phyloP scores from a whole-genome alignment of 495 filamentous ascomycete genomes.

The Penicillium goetzii region DNA sequence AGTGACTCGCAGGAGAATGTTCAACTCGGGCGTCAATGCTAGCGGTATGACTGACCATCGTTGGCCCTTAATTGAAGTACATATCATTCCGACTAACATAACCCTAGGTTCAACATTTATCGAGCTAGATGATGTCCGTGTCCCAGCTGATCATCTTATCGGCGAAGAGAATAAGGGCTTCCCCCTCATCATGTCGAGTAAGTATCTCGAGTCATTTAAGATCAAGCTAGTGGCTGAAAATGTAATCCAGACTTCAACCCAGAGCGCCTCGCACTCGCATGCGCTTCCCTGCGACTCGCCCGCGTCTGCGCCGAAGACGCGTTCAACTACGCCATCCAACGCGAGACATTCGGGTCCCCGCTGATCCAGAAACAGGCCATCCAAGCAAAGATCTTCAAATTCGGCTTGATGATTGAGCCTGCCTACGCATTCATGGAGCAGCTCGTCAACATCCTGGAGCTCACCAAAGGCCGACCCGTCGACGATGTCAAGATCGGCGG shows the following conservation, averaged over 20 bases:
- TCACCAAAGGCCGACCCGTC: slow-evolving; percentile 38
- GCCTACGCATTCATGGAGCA: slow-evolving; percentile 55
- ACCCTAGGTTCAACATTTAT: slow-evolving; percentile 50
- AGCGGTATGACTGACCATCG: slow-evolving; percentile 34
- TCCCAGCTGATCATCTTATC: slow-evolving; percentile 48
- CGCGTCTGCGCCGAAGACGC: slow-evolving; percentile 54
- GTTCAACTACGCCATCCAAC: slow-evolving; percentile 51
- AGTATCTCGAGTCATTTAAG: slow-evolving; percentile 4
- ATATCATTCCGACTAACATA: not conserved
- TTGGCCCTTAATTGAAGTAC: not conserved
- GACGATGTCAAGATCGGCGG: slow-evolving; percentile 52
- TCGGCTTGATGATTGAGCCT: slow-evolving; percentile 54
- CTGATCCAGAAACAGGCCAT: slow-evolving; percentile 52
- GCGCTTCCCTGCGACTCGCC: slow-evolving; percentile 46
- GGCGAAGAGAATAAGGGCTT: slow-evolving; percentile 54
- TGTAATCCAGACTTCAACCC: slow-evolving; percentile 48
- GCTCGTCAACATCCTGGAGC: slow-evolving; percentile 49
- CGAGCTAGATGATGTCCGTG: slow-evolving; percentile 51
- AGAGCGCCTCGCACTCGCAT: slow-evolving; percentile 49
- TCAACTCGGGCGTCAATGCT: slow-evolving; percentile 66
- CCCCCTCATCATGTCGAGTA: slow-evolving; percentile 54
- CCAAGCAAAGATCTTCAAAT: slow-evolving; percentile 52
- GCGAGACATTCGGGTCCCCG: slow-evolving; percentile 54
- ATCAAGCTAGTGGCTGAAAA: not conserved
- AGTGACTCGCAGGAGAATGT: slow-evolving; percentile 70